Evolutionary conservation across 306 rosid species (phyloP), one percentile per base, ranked within the genome.

Genomic region (Dryas drummondii): DNA sequence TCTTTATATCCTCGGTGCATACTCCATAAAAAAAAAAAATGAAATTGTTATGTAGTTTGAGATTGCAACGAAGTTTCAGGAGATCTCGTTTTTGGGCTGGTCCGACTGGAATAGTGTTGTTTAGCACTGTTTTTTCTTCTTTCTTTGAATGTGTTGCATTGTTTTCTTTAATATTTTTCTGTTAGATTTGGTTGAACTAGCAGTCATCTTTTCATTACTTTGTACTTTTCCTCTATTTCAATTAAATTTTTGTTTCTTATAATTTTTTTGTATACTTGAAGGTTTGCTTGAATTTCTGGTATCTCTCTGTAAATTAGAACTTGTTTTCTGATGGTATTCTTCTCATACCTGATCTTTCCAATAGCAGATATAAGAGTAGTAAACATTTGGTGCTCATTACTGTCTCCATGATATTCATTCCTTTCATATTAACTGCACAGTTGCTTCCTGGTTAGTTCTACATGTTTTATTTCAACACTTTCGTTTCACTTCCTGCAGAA

Each of bases 401-500:
- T 50, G 1, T 19, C 45, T 40, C 19, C 53, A 46, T 66, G n/a
- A 11, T 46, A 22, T 45, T 42, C 37, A 42, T 37, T 56, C 76
- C 54, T 15, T 16, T 4, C n/a, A 14, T 5, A 6, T 37, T 17
- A 32, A 54, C 53, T 71, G 42, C 7, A 54, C 13, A 32, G 19
- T 55, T 71, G 64, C 74, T n/a, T 52, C 45, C 9, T 9, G 16
- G 45, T 32, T 69, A 52, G 50, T 16, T 53, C 40, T 37, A n/a
- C 12, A 53, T n/a, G 19, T 70, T 41, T 42, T 10, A n/a, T 60
- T 55, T 62, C 17, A 71, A 44, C 42, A 22, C 32, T 4, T 15
- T 58, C 63, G 42, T 54, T 62, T 76, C 66, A n/a, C 27, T 73
- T 58, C 6, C 54, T 83, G 77, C 83, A 86, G 89, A 86, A 86